Base-by-base conservation (phyloP, 2,329 filamentous ascomycete genomes). In the Fusarium odoratissimum region DNA sequence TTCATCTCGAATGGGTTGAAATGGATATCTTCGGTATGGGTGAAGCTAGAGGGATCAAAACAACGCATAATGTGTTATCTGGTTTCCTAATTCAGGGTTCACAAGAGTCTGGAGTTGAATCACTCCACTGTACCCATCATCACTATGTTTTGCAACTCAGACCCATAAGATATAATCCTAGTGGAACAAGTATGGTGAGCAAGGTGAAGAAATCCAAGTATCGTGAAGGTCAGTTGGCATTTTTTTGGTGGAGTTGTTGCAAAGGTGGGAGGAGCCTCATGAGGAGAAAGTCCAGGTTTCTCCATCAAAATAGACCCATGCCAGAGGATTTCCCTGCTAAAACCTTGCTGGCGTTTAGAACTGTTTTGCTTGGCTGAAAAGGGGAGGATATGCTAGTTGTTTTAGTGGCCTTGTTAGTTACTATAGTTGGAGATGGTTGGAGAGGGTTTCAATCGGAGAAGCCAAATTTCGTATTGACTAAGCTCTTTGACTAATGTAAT, bases 61-160 rank as follows among this genome's bases (percentile, higher is more conserved):
- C 52, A 74, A 78, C 71, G 77, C 76, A 75, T 48, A 64, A 60
- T 45, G 71, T 78, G 75, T 56, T 72, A 44, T 48, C 37, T 56
- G 69, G 44, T 78, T 76, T 78, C 73, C 77, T 67, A 59, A 57
- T 75, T 64, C 46, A 70, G 60, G 68, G 70, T 67, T 61, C 40
- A 70, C 54, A 21, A 60, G 37, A 59, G 37, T 58, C 48, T 60
- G 46, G 57, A 28, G 56, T 41, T 42, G 19, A 16, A 23, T 51
- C 23, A 40, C 65, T 64, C 56, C 64, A 72, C 67, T 58, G 42
- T 66, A 49, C 60, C 60, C 46, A 65, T 30, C 60, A 49, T 51
- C 41, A 58, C 57, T 60, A 51, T 49, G 48, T 69, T 46, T 72
- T 56, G 64, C 51, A 60, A 60, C 25, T 45, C 41, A 54, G 51